Conservation (phyloP, 2,329 filamentous ascomycete genomes). For the Dichotomopilus funicola region DNA sequence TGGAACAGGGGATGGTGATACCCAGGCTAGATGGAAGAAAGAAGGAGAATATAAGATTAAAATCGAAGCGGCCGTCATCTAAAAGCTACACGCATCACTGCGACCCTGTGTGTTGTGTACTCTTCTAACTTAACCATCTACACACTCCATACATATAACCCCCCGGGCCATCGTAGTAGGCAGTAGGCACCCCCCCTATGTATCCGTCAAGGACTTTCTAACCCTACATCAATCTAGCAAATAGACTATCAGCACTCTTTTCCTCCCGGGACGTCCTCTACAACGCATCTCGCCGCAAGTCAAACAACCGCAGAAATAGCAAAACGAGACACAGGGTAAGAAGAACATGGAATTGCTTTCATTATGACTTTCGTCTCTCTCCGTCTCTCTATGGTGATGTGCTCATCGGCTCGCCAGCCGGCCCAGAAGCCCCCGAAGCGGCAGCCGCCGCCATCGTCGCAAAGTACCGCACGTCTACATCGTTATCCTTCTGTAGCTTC, state of each 20-base stretch:
- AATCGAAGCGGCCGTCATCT: too few species aligned
- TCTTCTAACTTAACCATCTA: too few species aligned
- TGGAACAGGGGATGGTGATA: too few species aligned
- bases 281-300: neutral
- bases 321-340: conserved; percentile 24
- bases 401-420: conserved; percentile 55
- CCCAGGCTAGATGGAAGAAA: too few species aligned
- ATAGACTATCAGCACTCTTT: neutral
- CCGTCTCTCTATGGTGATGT: conserved; percentile 50
- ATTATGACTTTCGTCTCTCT: conserved; percentile 30
- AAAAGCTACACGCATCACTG: too few species aligned
- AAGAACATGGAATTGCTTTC: conserved; percentile 44
- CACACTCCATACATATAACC: too few species aligned
- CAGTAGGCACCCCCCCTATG: too few species aligned
- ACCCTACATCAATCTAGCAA: too few species aligned
- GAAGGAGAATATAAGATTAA: too few species aligned
- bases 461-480: conserved; percentile 97
- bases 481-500: conserved; percentile 94
- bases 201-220: too few species aligned
- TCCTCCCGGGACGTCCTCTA: neutral
- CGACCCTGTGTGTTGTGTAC: too few species aligned
- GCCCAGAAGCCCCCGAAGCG: conserved; percentile 35
- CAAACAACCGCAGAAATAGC: neutral
- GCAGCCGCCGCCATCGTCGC: conserved; percentile 77
- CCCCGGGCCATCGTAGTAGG: too few species aligned